These are phyloP conservation scores for Letharia columbiana DNA, from an alignment of 495 filamentous ascomycete genomes.

Conservation along the genomic window DNA sequence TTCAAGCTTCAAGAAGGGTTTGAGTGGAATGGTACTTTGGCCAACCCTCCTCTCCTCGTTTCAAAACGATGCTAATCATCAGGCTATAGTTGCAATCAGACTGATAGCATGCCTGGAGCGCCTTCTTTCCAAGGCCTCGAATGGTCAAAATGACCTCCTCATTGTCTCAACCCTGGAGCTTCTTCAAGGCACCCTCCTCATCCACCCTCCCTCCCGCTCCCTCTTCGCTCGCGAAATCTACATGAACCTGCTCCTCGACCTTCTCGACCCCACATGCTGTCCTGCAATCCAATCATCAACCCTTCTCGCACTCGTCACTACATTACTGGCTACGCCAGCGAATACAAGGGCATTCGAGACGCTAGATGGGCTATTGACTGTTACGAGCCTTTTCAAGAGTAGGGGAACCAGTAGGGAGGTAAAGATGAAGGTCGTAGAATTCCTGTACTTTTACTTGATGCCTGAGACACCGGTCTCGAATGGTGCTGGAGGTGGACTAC, in stretches of 20 bases:
- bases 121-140: slow-evolving; percentile 42
- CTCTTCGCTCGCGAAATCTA: slow-evolving; percentile 84
- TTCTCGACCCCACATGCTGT: slow-evolving; percentile 87
- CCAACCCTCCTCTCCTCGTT: not conserved
- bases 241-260: slow-evolving; percentile 95
- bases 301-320: slow-evolving; percentile 80
- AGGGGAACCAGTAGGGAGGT: slow-evolving; percentile 75
- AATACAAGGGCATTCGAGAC: slow-evolving; percentile 88
- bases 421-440: slow-evolving; percentile 87
- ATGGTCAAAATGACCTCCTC: slow-evolving; percentile 60
- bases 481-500: slow-evolving; percentile 35
- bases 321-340: slow-evolving; percentile 68
- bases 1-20: slow-evolving; percentile 95
- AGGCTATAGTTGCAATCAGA: slow-evolving; percentile 62
- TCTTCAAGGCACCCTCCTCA: slow-evolving; percentile 80
- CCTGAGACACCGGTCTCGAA: slow-evolving; percentile 60
- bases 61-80: slow-evolving; percentile 3
- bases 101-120: slow-evolving; percentile 81
- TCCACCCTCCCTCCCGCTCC: slow-evolving; percentile 84
- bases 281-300: slow-evolving; percentile 85
- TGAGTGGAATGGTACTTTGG: slow-evolving; percentile 76
- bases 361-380: slow-evolving; percentile 84
- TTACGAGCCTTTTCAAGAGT: slow-evolving; percentile 89
- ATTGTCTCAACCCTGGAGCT: slow-evolving; percentile 83
- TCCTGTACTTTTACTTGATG: slow-evolving; percentile 97